Evolutionary conservation across 345 rosid species (phyloP).

Genomic region (Salix viminalis): DNA sequence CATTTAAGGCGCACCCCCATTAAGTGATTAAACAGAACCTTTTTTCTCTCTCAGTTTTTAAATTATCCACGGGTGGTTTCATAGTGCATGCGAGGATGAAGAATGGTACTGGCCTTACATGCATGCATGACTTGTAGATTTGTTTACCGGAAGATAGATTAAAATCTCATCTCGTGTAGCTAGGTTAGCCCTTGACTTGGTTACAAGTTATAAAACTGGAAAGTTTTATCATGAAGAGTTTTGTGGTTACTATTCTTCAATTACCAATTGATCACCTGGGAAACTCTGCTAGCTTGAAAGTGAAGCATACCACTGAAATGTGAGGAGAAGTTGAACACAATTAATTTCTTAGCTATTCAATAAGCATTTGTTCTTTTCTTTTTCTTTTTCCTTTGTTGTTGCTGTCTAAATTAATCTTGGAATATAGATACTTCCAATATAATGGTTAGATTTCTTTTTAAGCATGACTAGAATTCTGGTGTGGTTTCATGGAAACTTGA

Average conservation of each 20-base stretch:
- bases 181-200: not conserved
- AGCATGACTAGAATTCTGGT: too few relatives aligned
- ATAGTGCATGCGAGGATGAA: not conserved
- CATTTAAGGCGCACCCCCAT: constrained; percentile 31
- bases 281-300: not conserved
- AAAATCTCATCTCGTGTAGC: not conserved
- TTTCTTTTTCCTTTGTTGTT: too few relatives aligned
- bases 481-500: not conserved
- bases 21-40: not conserved
- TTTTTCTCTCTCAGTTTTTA: not conserved
- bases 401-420: too few relatives aligned
- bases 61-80: not conserved
- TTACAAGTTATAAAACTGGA: not conserved
- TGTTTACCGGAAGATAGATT: not conserved
- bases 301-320: not conserved
- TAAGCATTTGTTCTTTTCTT: too few relatives aligned
- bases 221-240: not conserved
- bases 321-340: not conserved
- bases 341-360: too few relatives aligned
- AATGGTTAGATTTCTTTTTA: too few relatives aligned
- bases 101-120: not conserved
- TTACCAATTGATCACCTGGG: not conserved
- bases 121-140: not conserved
- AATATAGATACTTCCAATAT: too few relatives aligned
- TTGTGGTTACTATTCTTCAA: not conserved